Percentiles rank a stretch among this genome's conserved stretches.
Conservation (phyloP, 345 rosid genomes). For the Cardiospermum halicacabum region DNA sequence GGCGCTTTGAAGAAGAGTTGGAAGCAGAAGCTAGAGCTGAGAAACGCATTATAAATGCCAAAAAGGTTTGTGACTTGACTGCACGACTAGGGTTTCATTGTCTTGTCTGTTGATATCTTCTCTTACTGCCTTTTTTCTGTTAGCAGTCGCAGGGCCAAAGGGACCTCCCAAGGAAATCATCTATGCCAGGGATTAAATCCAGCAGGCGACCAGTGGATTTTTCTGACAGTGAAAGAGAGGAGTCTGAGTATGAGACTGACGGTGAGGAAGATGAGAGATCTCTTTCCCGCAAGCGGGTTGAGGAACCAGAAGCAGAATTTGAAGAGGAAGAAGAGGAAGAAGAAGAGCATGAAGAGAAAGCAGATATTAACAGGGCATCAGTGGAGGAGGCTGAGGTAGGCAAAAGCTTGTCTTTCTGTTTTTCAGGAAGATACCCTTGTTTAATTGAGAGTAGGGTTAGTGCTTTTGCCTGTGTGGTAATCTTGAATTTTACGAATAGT, state of each 20-base stretch:
- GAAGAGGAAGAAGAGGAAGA: slow-evolving; percentile 82
- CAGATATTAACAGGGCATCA: slow-evolving; percentile 50
- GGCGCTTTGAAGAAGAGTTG: slow-evolving; percentile 79
- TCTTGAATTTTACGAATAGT: background rate
- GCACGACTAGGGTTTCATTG: background rate
- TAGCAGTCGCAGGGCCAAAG: slow-evolving; percentile 52
- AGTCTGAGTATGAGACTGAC: slow-evolving; percentile 93
- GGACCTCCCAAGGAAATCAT: slow-evolving; percentile 60
- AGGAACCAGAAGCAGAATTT: slow-evolving; percentile 72
- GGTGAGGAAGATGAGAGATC: slow-evolving; percentile 76
- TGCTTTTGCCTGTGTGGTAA: background rate
- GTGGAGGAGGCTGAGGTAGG: slow-evolving; percentile 71
- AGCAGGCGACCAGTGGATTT: slow-evolving; percentile 67
- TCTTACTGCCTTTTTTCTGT: slow-evolving; percentile 4
- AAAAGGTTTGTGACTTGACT: slow-evolving; percentile 53
- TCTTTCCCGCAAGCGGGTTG: slow-evolving; percentile 48
- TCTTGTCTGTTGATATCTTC: background rate
- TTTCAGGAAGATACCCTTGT: background rate
- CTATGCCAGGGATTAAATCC: slow-evolving; percentile 46
- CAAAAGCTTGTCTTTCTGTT: background rate
- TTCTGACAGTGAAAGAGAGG: slow-evolving; percentile 91
- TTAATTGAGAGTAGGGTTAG: background rate
- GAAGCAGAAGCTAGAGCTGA: slow-evolving; percentile 93
- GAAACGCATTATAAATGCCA: slow-evolving; percentile 84
- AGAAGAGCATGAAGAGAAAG: slow-evolving; percentile 45